These are phyloP conservation scores for Solanum hybrid DNA, from an alignment of 305 asterid genomes.

Conservation along the genomic window DNA sequence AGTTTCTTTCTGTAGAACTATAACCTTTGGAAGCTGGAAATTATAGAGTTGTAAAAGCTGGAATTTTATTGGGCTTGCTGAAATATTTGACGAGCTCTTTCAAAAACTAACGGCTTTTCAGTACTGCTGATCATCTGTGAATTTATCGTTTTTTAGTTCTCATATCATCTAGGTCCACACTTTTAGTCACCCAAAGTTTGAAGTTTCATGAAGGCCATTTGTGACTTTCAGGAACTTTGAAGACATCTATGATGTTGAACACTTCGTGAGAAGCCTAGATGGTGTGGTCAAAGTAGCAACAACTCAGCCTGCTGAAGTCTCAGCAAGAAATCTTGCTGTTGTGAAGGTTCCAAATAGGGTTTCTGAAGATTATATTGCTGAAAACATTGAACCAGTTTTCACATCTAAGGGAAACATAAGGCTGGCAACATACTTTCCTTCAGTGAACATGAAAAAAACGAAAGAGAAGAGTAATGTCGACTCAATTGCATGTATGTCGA, in stretches of 20 bases:
- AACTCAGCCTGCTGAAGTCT: constrained; percentile 44
- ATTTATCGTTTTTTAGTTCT: neutral
- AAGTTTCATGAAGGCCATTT: neutral
- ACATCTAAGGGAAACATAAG: constrained; percentile 68
- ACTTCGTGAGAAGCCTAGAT: constrained; percentile 31
- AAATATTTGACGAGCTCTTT: neutral
- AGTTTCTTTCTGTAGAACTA: neutral
- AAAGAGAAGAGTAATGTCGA: constrained; percentile 31
- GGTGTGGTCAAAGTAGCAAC: constrained; percentile 78
- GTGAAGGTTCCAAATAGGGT: constrained; percentile 88
- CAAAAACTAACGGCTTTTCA: neutral
- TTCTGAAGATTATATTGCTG: constrained; percentile 60
- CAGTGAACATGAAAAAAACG: constrained; percentile 74
- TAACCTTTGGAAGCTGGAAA: neutral
- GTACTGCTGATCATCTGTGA: neutral
- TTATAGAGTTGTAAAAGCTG: neutral
- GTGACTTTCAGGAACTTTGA: constrained; percentile 28
- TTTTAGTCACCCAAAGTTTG: neutral
- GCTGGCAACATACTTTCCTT: constrained; percentile 82
- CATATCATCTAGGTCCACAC: neutral
- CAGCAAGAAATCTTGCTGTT: constrained; percentile 56
- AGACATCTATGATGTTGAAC: constrained; percentile 32
- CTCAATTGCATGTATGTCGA: constrained; percentile 74
- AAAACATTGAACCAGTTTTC: constrained; percentile 61
- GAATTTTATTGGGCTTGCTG: neutral